Evolutionary conservation across 2,329 filamentous ascomycete species (phyloP).

Genomic region (Daldinia eschscholtzii): DNA sequence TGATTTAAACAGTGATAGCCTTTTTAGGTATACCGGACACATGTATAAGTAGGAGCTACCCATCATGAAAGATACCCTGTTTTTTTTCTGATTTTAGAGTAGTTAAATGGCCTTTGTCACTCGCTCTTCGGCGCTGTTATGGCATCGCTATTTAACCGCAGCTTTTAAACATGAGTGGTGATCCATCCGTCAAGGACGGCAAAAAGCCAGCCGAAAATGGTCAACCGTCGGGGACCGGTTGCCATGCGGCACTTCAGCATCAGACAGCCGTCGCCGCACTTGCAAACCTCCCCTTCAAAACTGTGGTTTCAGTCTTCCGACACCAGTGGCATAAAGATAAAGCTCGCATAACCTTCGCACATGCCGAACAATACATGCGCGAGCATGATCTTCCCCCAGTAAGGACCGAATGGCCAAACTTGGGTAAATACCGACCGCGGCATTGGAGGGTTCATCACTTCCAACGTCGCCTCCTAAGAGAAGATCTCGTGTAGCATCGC

Average conservation of each 20-base stretch:
- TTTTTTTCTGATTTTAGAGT: neutral
- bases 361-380: conserved; percentile 45
- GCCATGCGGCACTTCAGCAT: conserved; percentile 30
- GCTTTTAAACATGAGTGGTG: conserved; percentile 25
- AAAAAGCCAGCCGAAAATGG: conserved; percentile 29
- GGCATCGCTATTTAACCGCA: conserved; percentile 19
- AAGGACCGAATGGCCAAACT: conserved; percentile 31
- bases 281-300: conserved; percentile 45
- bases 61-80: neutral
- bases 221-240: conserved; percentile 4
- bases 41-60: neutral
- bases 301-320: conserved; percentile 41
- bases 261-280: conserved; percentile 44
- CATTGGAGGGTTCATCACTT: conserved; percentile 30
- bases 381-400: conserved; percentile 31
- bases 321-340: conserved; percentile 49
- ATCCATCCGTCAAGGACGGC: conserved; percentile 32
- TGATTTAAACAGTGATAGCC: neutral
- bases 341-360: conserved; percentile 44
- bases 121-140: conserved; percentile 14
- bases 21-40: neutral
- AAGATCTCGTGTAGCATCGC: conserved; percentile 40
- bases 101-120: neutral
- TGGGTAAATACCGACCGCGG: conserved; percentile 34
- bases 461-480: conserved; percentile 24